These are phyloP conservation scores for Pseudonectria buxi DNA, from an alignment of 2,329 filamentous ascomycete species.

Conservation along the genomic window DNA sequence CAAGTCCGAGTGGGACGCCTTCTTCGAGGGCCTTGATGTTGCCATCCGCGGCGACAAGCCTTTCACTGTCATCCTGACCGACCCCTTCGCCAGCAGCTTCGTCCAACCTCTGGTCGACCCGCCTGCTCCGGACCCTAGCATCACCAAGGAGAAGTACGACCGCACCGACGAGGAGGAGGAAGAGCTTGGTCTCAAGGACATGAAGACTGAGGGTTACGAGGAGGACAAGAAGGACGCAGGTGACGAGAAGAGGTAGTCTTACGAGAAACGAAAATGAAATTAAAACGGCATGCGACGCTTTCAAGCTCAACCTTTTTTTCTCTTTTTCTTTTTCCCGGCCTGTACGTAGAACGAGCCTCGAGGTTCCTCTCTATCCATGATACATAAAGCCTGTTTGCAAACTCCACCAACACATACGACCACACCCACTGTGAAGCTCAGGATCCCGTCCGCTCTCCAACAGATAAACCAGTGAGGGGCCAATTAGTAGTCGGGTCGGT, in stretches of 20 bases:
- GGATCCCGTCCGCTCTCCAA: too few species aligned
- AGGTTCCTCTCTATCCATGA: too few species aligned
- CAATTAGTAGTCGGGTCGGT: too few species aligned
- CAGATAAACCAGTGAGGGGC: too few species aligned
- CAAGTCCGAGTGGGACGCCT: conserved; percentile 67
- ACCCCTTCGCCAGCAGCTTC: conserved; percentile 88
- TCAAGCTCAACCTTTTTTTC: not conserved
- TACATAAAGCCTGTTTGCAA: too few species aligned
- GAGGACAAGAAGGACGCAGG: conserved; percentile 32
- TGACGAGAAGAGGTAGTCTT: conserved; percentile 8
- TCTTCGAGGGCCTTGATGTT: conserved; percentile 69
- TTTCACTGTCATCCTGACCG: conserved; percentile 77
- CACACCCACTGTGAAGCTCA: too few species aligned
- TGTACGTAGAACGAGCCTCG: too few species aligned
- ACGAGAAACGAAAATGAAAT: conserved; percentile 5
- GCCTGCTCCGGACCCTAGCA: conserved; percentile 63
- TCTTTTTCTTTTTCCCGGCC: too few species aligned
- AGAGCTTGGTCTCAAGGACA: conserved; percentile 82
- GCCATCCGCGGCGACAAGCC: conserved; percentile 75
- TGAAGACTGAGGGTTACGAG: conserved; percentile 83
- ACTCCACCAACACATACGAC: too few species aligned
- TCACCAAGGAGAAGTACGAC: conserved; percentile 75
- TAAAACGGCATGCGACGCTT: not conserved
- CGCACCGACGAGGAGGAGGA: conserved; percentile 91
- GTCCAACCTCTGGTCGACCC: conserved; percentile 84